Evolutionary conservation across 1,284 basidiomycete species (phyloP).

Genomic region (Apiotrichum brassicae): DNA sequence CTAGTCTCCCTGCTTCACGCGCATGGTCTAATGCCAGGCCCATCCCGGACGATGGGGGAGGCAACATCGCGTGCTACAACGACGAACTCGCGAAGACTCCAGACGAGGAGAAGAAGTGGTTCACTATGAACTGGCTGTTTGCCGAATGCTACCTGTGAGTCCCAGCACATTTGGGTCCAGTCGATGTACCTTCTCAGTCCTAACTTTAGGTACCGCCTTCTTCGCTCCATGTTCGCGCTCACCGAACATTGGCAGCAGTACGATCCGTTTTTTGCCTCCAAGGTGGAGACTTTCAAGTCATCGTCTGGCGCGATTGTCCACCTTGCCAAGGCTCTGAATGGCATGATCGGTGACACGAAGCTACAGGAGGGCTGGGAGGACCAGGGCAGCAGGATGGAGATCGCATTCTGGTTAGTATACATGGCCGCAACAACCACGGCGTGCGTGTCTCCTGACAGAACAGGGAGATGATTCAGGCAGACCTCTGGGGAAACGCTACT

Average conservation of each 20-base stretch:
- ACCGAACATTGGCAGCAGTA: conserved; percentile 68
- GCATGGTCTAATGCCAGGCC: too few relatives aligned
- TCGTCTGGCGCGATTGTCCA: conserved; percentile 69
- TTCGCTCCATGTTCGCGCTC: conserved; percentile 67
- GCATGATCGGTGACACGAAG: conserved; percentile 26
- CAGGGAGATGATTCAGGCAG: conserved; percentile 46
- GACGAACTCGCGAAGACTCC: conserved; percentile 56
- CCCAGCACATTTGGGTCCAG: neutral
- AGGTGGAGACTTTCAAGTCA: conserved; percentile 74
- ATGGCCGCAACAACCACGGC: too few relatives aligned
- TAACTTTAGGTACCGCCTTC: conserved; percentile 65
- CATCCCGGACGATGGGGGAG: conserved; percentile 66
- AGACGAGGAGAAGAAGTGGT: conserved; percentile 69
- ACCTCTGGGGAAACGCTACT: conserved; percentile 48
- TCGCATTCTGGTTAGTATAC: conserved; percentile 41
- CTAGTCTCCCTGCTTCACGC: too few relatives aligned
- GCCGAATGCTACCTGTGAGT: conserved; percentile 68
- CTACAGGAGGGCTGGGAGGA: conserved; percentile 28
- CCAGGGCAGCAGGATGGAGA: conserved; percentile 36
- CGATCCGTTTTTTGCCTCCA: conserved; percentile 80
- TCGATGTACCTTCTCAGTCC: conserved; percentile 46
- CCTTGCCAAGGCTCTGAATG: conserved; percentile 40
- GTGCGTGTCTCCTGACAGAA: neutral
- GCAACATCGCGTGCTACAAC: conserved; percentile 66
- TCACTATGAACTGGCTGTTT: conserved; percentile 84